phyloP scores from a whole-genome alignment of 495 filamentous ascomycete genomes.

The Neurospora sp. region DNA sequence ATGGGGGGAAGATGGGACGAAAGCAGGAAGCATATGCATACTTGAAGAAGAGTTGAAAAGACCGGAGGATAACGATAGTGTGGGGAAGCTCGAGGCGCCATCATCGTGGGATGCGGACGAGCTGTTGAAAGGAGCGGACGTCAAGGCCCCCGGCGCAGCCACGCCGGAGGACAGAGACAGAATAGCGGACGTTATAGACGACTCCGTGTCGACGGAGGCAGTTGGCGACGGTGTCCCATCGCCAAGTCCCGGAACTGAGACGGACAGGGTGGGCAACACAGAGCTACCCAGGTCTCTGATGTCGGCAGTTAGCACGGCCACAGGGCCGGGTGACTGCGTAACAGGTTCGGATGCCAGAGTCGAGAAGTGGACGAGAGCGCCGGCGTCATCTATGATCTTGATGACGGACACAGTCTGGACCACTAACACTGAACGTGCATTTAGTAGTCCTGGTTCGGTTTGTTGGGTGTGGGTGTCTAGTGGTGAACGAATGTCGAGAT shows the following conservation, averaged over 20 bases:
- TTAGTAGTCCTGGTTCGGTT: constrained; percentile 17
- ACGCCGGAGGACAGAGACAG: constrained; percentile 10
- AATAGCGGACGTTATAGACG: constrained; percentile 1
- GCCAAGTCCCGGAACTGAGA: constrained; percentile 7
- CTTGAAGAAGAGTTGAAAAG: constrained; percentile 33
- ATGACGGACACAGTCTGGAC: constrained; percentile 41
- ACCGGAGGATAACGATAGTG: constrained; percentile 20
- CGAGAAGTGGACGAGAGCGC: constrained; percentile 28
- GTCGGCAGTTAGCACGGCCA: constrained; percentile 16
- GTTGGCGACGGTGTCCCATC: constrained; percentile 20
- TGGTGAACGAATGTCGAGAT: constrained; percentile 30
- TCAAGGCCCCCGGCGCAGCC: constrained; percentile 19
- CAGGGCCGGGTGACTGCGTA: constrained; percentile 5
- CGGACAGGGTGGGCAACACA: constrained; percentile 18
- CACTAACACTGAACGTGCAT: constrained; percentile 30
- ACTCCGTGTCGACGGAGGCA: constrained; percentile 10
- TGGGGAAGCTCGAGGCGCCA: constrained; percentile 23
- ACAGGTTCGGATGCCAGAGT: constrained; percentile 21
- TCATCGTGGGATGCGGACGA: constrained; percentile 12
- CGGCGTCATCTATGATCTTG: constrained; percentile 37
- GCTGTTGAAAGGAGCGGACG: constrained; percentile 41
- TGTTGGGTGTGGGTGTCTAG: constrained; percentile 12
- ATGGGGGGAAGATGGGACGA: background rate
- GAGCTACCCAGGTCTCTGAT: constrained; percentile 8
- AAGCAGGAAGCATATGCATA: constrained; percentile 14